Percentiles rank a stretch among this genome's conserved stretches.
Evolutionary conservation across 2,329 filamentous ascomycete genomes (phyloP).

Genomic region (Ilyonectria mors-panacis): DNA sequence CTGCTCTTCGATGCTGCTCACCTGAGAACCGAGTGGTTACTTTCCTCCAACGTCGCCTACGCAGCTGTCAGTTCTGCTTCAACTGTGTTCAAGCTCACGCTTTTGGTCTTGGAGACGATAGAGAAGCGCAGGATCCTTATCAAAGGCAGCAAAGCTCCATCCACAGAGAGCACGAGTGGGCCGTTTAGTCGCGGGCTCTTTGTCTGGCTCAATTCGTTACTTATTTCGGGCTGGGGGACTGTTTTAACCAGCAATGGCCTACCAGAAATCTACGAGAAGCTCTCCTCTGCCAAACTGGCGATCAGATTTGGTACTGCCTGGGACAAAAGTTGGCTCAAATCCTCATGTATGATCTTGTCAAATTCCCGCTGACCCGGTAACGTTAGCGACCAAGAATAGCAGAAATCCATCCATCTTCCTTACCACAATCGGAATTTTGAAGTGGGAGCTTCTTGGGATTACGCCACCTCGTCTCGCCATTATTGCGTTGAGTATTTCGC

Average conservation of each 20-base stretch:
- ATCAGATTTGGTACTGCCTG: conserved; percentile 42
- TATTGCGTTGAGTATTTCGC: conserved; percentile 50
- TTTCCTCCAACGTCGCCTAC: conserved; percentile 44
- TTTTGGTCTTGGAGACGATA: conserved; percentile 49
- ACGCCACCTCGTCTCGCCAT: conserved; percentile 46
- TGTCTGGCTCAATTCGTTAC: conserved; percentile 58
- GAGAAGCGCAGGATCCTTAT: conserved; percentile 52
- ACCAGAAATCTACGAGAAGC: conserved; percentile 50
- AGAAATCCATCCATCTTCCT: conserved; percentile 48
- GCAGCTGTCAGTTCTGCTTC: conserved; percentile 45
- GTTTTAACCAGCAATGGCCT: conserved; percentile 47
- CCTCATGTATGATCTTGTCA: rapidly evolving
- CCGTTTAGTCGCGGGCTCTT: conserved; percentile 52
- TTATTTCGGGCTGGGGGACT: conserved; percentile 63
- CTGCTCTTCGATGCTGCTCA: conserved; percentile 52
- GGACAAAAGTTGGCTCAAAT: conserved; percentile 38
- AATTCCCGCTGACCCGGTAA: conserved; percentile 11
- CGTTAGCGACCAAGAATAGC: conserved; percentile 29
- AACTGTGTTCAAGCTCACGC: conserved; percentile 41
- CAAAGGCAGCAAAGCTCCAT: conserved; percentile 58
- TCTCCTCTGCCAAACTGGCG: conserved; percentile 49
- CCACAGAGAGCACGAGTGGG: conserved; percentile 65
- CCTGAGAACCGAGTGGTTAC: conserved; percentile 52
- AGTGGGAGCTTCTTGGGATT: conserved; percentile 51
- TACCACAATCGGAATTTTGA: conserved; percentile 45